Conservation (phyloP, 225 moss, liverwort and hornwort genomes). For the Pleurozium schreberi region DNA sequence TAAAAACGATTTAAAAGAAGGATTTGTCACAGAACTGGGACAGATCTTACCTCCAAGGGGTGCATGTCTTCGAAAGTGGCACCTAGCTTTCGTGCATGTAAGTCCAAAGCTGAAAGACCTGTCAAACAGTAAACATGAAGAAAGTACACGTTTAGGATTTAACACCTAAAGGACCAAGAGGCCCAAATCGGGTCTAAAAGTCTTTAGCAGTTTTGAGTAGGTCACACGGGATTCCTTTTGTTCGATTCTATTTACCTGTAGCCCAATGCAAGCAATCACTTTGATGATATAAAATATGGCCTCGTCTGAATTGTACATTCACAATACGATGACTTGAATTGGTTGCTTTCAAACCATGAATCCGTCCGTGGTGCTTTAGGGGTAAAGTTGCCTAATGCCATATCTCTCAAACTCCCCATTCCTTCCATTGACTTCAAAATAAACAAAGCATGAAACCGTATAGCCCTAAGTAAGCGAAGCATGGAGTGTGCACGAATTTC, state of each 20-base stretch:
- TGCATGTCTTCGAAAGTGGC: conserved; percentile 37
- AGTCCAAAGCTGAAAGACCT: conserved; percentile 43
- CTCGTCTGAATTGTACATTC: background rate
- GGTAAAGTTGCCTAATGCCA: background rate
- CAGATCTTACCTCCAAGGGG: conserved; percentile 60
- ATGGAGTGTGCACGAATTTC: background rate
- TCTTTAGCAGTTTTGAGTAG: background rate
- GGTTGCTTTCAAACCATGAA: background rate
- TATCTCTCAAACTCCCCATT: background rate
- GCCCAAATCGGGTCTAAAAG: background rate
- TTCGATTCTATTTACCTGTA: background rate
- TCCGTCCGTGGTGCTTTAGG: background rate
- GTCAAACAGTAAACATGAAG: background rate
- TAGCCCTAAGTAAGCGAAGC: background rate
- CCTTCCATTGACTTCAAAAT: background rate
- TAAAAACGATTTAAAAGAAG: background rate
- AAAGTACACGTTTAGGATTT: background rate
- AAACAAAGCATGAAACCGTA: background rate
- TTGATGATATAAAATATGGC: background rate
- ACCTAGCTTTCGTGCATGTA: conserved; percentile 53
- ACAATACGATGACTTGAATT: background rate
- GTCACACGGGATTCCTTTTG: background rate
- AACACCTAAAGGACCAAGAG: background rate
- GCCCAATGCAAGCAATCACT: background rate
- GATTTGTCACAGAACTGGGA: background rate